These are phyloP conservation scores for Ceratocystis ficicola DNA, from an alignment of 2,329 filamentous ascomycete species.

Conservation along the genomic window DNA sequence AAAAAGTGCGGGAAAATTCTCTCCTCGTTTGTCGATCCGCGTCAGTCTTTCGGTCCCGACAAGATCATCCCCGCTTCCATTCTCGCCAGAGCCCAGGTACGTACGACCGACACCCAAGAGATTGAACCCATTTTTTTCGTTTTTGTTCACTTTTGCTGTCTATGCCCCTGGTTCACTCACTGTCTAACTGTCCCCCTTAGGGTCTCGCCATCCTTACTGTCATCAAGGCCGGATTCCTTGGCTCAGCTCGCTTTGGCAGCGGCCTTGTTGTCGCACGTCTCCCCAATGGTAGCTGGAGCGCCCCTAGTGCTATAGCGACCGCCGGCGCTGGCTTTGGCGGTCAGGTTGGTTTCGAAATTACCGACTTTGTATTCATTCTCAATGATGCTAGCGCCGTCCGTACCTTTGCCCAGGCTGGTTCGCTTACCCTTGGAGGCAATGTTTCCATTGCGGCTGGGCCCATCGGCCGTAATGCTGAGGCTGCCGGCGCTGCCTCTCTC, in stretches of 20 bases:
- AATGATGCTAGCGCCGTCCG: constrained; percentile 84
- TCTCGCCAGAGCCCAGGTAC: constrained; percentile 80
- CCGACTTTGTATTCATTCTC: constrained; percentile 95
- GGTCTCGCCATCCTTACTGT: constrained; percentile 78
- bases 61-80: constrained; percentile 91
- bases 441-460: constrained; percentile 92
- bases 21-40: constrained; percentile 84
- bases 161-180: background rate
- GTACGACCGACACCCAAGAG: constrained; percentile 33
- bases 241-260: constrained; percentile 68
- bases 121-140: background rate
- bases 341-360: constrained; percentile 77
- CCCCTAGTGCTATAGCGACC: constrained; percentile 68
- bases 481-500: constrained; percentile 82
- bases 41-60: constrained; percentile 86
- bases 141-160: background rate
- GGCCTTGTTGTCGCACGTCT: constrained; percentile 71
- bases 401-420: constrained; percentile 85
- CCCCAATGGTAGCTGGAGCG: constrained; percentile 66
- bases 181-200: constrained; percentile 28
- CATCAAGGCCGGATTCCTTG: constrained; percentile 76
- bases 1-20: constrained; percentile 95
- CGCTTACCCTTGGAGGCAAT: constrained; percentile 86
- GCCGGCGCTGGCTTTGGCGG: constrained; percentile 73
- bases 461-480: constrained; percentile 87